Percentiles rank a stretch among this genome's conserved stretches.
phyloP scores from a whole-genome alignment of 2,329 filamentous ascomycete genomes.

The Alternaria ethzedia region DNA sequence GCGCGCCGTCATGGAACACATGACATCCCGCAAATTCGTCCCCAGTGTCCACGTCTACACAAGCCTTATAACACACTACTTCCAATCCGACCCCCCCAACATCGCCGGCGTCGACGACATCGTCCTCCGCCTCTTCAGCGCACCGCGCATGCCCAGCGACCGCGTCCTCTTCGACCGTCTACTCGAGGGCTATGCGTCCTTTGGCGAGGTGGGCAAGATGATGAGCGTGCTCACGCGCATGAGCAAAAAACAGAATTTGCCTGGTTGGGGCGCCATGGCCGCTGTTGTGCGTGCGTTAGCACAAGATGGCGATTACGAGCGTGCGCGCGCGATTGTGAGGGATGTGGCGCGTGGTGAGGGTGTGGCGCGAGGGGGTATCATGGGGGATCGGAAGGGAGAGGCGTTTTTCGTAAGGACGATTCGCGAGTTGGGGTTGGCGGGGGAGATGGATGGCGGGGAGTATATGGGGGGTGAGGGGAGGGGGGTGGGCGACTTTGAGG shows the following conservation, averaged over 20 bases:
- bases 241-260: conserved; percentile 48
- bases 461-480: background rate
- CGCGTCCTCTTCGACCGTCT: conserved; percentile 72
- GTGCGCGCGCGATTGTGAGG: conserved; percentile 43
- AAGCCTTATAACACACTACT: conserved; percentile 72
- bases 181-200: conserved; percentile 69
- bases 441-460: conserved; percentile 20
- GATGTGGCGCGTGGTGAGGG: conserved; percentile 47
- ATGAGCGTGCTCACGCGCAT: conserved; percentile 51
- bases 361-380: conserved; percentile 30
- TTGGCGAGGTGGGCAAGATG: conserved; percentile 57
- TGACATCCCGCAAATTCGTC: conserved; percentile 61
- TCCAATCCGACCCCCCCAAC: conserved; percentile 64
- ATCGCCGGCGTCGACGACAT: conserved; percentile 66
- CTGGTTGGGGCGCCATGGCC: conserved; percentile 51
- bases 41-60: conserved; percentile 74
- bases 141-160: conserved; percentile 51
- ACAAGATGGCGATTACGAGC: conserved; percentile 43
- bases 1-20: conserved; percentile 67
- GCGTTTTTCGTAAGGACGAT: conserved; percentile 25
- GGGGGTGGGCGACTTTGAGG: background rate
- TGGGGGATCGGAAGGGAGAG: conserved; percentile 16
- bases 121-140: conserved; percentile 55
- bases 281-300: conserved; percentile 49
- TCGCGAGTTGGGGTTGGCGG: conserved; percentile 14